Evolutionary conservation across 805 yeast species (phyloP).

Genomic region (Saccharomycopsis amapae): DNA sequence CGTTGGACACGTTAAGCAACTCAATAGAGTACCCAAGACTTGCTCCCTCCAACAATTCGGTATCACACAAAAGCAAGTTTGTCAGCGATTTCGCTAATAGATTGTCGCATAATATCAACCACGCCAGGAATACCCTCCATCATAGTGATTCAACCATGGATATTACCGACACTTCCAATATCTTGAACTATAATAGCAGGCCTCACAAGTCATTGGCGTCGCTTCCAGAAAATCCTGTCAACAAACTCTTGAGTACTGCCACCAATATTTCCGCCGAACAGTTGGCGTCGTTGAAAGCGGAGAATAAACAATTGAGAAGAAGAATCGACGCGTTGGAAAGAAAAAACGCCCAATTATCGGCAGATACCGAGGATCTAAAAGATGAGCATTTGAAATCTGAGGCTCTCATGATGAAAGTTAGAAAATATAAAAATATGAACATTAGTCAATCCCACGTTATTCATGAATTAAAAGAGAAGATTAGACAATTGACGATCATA

Average conservation of each 20-base stretch:
- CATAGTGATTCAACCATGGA: background rate
- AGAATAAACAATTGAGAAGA: constrained; percentile 2
- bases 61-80: constrained; percentile 3
- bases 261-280: constrained; percentile 1
- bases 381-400: constrained; percentile 1
- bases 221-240: constrained; percentile 15
- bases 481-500: background rate
- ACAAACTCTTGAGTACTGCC: constrained; percentile 11
- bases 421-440: constrained; percentile 9
- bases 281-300: constrained; percentile 3
- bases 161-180: constrained; percentile 9
- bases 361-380: background rate
- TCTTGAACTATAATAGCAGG: background rate
- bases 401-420: constrained; percentile 10
- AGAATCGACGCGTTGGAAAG: constrained; percentile 1
- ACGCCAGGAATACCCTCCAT: background rate
- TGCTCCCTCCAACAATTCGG: background rate
- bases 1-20: constrained; percentile 3
- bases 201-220: constrained; percentile 11
- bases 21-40: constrained; percentile 13
- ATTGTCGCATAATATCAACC: constrained; percentile 2
- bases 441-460: constrained; percentile 10
- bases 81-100: constrained; percentile 4
- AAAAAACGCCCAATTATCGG: constrained; percentile 1
- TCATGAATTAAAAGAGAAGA: constrained; percentile 6